Percentiles rank a stretch among this genome's conserved stretches.
Conservation (phyloP, 805 yeast genomes). For the Ogataea methanolica region DNA sequence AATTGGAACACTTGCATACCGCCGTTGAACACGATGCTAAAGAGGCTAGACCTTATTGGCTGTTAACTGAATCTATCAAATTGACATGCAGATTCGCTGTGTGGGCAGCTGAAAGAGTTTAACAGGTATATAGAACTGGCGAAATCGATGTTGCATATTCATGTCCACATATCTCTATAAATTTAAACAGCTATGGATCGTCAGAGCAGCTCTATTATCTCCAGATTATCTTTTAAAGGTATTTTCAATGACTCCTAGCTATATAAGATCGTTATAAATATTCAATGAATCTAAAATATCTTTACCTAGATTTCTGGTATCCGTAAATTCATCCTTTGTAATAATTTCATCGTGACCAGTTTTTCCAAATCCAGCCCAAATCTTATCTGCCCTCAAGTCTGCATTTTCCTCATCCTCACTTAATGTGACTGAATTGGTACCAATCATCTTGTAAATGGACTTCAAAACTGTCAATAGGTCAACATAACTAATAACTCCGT, state of each 20-base stretch:
- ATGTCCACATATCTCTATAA: neutral
- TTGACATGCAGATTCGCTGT: constrained; percentile 82
- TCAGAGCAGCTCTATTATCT: neutral
- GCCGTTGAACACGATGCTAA: constrained; percentile 91
- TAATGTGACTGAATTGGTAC: constrained; percentile 76
- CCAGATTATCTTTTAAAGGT: neutral
- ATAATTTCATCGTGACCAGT: constrained; percentile 63
- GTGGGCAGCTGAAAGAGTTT: constrained; percentile 83
- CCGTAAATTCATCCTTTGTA: constrained; percentile 78
- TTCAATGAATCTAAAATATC: constrained; percentile 71
- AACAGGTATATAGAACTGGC: constrained; percentile 7
- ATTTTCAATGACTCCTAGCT: neutral
- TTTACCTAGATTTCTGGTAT: constrained; percentile 75
- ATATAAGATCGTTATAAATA: constrained; percentile 35
- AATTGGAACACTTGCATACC: constrained; percentile 89
- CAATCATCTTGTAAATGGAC: constrained; percentile 92
- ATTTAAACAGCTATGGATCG: too few species aligned
- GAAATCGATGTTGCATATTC: neutral
- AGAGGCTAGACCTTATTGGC: constrained; percentile 85
- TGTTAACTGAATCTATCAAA: constrained; percentile 85
- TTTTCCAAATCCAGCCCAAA: constrained; percentile 44
- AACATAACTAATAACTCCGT: constrained; percentile 68
- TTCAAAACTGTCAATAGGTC: constrained; percentile 78
- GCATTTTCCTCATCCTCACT: constrained; percentile 92
- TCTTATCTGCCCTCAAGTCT: constrained; percentile 76